A percentile compares a stretch with the other conserved stretches of the same genome.
These are phyloP conservation scores for Solanum aculeatissimum DNA, from an alignment of 305 asterid genomes.

Conservation along the genomic window DNA sequence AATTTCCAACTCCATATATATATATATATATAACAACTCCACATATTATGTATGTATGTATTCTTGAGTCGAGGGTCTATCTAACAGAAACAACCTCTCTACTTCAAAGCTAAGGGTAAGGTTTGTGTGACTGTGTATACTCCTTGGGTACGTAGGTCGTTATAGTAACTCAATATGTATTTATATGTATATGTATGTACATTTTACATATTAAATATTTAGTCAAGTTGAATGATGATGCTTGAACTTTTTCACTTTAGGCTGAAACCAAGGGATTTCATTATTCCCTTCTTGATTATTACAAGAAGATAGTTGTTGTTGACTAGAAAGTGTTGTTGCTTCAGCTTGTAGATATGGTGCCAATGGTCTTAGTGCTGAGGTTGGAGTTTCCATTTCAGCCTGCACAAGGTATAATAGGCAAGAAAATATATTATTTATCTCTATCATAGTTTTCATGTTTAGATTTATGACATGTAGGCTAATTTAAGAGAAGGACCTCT, in stretches of 20 bases:
- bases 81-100: not conserved
- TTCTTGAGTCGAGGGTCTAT: not conserved
- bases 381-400: not conserved
- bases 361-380: not conserved
- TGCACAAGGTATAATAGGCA: not conserved
- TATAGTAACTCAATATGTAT: not conserved
- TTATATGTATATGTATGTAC: not conserved
- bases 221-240: not conserved
- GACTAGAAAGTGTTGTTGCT: not conserved
- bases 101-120: not conserved
- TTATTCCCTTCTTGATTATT: not conserved
- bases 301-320: not conserved
- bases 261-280: not conserved
- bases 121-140: too few species aligned
- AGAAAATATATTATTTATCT: not conserved
- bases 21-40: not conserved
- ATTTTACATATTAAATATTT: not conserved
- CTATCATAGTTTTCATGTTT: not conserved
- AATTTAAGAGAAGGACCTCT: not conserved
- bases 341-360: not conserved
- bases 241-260: not conserved
- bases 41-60: not conserved
- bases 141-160: not conserved
- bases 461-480: not conserved
- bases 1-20: not conserved